Evolutionary conservation across 2,329 filamentous ascomycete genomes (phyloP).

Genomic region (Penicillium sp.): DNA sequence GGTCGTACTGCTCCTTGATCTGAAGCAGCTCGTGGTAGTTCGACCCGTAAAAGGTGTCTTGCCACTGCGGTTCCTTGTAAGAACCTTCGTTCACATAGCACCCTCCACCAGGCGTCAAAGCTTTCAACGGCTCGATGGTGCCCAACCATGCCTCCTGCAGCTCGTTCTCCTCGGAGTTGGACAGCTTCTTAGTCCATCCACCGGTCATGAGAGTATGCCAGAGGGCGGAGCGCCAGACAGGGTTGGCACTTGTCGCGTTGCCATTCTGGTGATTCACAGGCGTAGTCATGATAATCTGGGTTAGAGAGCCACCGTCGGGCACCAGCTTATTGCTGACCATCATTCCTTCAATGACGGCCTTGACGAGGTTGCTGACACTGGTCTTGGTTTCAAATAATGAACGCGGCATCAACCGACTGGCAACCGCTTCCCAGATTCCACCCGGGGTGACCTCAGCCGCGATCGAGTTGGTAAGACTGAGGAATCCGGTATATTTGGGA

Average conservation of each 20-base stretch:
- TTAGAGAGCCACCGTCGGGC: too few species aligned
- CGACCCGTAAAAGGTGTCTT: conserved; percentile 21
- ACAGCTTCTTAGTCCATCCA: conserved; percentile 4
- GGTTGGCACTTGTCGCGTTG: conserved; percentile 1
- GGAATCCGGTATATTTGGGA: conserved; percentile 5
- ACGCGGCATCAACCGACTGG: conserved; percentile 10
- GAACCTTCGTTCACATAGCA: conserved; percentile 20
- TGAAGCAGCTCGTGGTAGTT: conserved; percentile 26
- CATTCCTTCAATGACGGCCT: too few species aligned
- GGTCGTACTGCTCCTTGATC: conserved; percentile 31
- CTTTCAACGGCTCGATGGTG: conserved; percentile 16
- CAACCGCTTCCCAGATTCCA: conserved; percentile 9
- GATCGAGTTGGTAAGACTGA: conserved; percentile 4
- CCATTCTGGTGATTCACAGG: conserved; percentile 6
- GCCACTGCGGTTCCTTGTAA: conserved; percentile 20
- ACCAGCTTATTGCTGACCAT: too few species aligned
- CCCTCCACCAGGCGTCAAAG: conserved; percentile 17
- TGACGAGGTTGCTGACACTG: too few species aligned
- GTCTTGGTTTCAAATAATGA: too few species aligned
- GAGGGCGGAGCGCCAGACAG: conserved; percentile 9
- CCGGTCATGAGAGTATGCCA: conserved; percentile 9
- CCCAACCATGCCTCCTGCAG: conserved; percentile 3
- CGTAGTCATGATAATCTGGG: conserved; percentile 9
- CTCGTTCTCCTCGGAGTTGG: neutral
- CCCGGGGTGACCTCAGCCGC: conserved; percentile 6